phyloP scores from a whole-genome alignment of 495 filamentous ascomycete genomes.

The Sphaerosporella brunnea region DNA sequence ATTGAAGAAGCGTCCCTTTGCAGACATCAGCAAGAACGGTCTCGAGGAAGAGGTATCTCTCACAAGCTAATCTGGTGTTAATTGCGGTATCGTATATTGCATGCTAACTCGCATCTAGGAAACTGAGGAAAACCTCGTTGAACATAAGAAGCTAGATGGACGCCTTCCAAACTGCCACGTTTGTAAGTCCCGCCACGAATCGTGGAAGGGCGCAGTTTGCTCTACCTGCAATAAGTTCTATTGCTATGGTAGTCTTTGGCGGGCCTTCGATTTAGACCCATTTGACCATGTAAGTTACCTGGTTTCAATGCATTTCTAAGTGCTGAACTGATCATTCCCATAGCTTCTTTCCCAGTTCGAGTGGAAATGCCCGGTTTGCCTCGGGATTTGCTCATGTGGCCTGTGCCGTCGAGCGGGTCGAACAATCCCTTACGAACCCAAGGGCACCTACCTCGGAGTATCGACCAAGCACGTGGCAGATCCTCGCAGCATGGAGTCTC shows the following conservation, averaged over 20 bases:
- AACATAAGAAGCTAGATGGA: slow-evolving; percentile 31
- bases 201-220: slow-evolving; percentile 68
- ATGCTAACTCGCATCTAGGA: slow-evolving; percentile 17
- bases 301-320: too few species aligned
- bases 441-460: slow-evolving; percentile 66
- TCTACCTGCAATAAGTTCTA: slow-evolving; percentile 54
- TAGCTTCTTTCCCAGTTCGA: slow-evolving; percentile 45
- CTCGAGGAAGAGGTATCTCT: slow-evolving; percentile 12
- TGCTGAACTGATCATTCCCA: too few species aligned
- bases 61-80: too few species aligned
- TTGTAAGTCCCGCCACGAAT: slow-evolving; percentile 52
- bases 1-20: slow-evolving; percentile 49
- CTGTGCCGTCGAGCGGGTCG: slow-evolving; percentile 44
- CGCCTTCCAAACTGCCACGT: slow-evolving; percentile 49
- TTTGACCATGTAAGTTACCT: slow-evolving; percentile 16
- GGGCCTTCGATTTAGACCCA: slow-evolving; percentile 76
- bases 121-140: slow-evolving; percentile 35
- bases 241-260: slow-evolving; percentile 75
- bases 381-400: slow-evolving; percentile 65
- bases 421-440: slow-evolving; percentile 59
- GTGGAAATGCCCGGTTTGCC: slow-evolving; percentile 81
- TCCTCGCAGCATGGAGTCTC: slow-evolving; percentile 64
- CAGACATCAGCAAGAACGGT: slow-evolving; percentile 36
- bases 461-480: slow-evolving; percentile 80
- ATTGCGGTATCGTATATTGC: background rate